Percentiles rank a stretch among this genome's conserved stretches.
Evolutionary conservation across 257 asterid genomes (phyloP).

Genomic region (Henckelia pumila): DNA sequence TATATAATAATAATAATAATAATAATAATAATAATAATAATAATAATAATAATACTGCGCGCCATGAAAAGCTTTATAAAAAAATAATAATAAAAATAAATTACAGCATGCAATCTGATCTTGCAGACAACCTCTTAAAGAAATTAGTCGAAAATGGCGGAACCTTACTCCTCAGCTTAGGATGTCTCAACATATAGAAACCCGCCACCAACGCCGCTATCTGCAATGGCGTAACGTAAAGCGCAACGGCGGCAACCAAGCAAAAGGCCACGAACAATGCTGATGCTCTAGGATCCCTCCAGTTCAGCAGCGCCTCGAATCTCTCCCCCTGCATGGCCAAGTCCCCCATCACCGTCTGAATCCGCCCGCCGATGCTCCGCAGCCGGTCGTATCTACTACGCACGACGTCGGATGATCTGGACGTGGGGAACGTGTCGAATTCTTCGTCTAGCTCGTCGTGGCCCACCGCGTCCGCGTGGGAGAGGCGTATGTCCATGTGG

Average conservation of each 20-base stretch:
- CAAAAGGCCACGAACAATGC: constrained; percentile 64
- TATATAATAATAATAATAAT: too few relatives aligned
- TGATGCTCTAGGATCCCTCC: constrained; percentile 88
- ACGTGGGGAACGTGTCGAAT: too few relatives aligned
- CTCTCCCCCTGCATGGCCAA: constrained; percentile 85
- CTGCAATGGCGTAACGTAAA: constrained; percentile 65
- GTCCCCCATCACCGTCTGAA: constrained; percentile 72
- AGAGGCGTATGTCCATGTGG: constrained; percentile 76
- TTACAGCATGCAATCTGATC: constrained; percentile 67
- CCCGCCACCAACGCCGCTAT: constrained; percentile 44
- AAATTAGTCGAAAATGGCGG: constrained; percentile 54
- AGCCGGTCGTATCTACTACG: constrained; percentile 74
- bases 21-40: too few relatives aligned
- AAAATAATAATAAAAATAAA: background rate
- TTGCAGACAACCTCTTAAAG: constrained; percentile 83
- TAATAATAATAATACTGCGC: too few relatives aligned
- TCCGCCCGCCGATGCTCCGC: constrained; percentile 75
- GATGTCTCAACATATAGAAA: constrained; percentile 62
- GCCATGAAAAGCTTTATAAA: background rate
- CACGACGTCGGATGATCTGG: constrained; percentile 46
- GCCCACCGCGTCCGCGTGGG: constrained; percentile 59
- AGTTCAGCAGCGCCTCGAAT: constrained; percentile 49
- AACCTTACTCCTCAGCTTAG: constrained; percentile 58
- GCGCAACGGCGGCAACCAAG: constrained; percentile 49
- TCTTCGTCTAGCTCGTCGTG: constrained; percentile 68